Evolutionary conservation across 306 rosid species (phyloP).

Genomic region (Trifolium dubium): DNA sequence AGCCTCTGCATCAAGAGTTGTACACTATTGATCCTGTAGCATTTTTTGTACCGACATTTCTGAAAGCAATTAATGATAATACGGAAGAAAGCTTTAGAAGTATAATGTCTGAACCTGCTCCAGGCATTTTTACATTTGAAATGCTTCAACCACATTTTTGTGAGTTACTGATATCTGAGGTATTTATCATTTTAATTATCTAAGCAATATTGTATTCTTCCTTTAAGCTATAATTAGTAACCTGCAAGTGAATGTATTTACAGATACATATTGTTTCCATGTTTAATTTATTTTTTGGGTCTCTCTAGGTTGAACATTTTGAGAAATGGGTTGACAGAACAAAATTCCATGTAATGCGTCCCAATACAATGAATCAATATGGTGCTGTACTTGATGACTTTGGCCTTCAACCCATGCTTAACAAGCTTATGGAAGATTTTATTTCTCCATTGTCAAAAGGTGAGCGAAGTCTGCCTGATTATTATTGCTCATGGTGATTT

Average conservation of each 20-base stretch:
- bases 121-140: slow-evolving; percentile 77
- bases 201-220: slow-evolving; percentile 22
- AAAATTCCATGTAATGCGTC: slow-evolving; percentile 73
- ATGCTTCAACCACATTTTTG: slow-evolving; percentile 86
- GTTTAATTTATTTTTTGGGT: slow-evolving; percentile 36
- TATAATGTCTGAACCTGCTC: slow-evolving; percentile 66
- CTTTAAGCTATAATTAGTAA: slow-evolving; percentile 28
- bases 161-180: slow-evolving; percentile 80
- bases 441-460: slow-evolving; percentile 79
- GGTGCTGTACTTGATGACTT: slow-evolving; percentile 93
- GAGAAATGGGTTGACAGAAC: slow-evolving; percentile 71
- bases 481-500: slow-evolving; percentile 19
- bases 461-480: slow-evolving; percentile 37
- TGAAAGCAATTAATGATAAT: slow-evolving; percentile 67
- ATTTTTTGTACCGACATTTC: slow-evolving; percentile 84
- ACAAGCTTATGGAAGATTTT: slow-evolving; percentile 67
- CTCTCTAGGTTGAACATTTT: slow-evolving; percentile 74
- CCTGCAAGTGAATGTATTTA: slow-evolving; percentile 14
- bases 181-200: slow-evolving; percentile 43
- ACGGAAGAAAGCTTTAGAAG: slow-evolving; percentile 71
- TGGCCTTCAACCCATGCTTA: slow-evolving; percentile 84
- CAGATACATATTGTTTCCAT: neutral
- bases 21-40: slow-evolving; percentile 62
- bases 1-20: slow-evolving; percentile 72
- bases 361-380: slow-evolving; percentile 78